Evolutionary conservation across 139 green algal species (phyloP), one percentile per base, ranked within the genome.

Genomic region (Chlamydomonas sphaeroides): DNA sequence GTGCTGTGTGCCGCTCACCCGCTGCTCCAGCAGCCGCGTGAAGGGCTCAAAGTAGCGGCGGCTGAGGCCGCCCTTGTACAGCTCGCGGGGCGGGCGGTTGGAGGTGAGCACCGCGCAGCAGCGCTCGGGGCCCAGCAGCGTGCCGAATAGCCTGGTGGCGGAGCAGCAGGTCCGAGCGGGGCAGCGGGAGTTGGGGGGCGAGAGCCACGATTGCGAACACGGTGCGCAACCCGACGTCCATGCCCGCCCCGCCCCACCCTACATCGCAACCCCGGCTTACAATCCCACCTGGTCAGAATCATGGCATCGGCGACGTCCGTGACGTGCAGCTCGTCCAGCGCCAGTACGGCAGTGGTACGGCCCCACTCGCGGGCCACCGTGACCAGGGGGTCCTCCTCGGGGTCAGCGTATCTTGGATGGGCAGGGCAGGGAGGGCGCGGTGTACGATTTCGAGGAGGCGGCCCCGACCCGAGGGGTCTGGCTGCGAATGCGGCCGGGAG

Each of bases 241-340:
- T n/a, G n/a, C n/a, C n/a, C n/a, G n/a, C n/a, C n/a, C n/a, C n/a
- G n/a, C n/a, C n/a, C n/a, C 23, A 26, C 25, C 23, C 26, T 14
- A 14, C n/a, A 65, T n/a, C n/a, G n/a, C n/a, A n/a, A n/a, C n/a
- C n/a, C n/a, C n/a, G n/a, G n/a, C n/a, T n/a, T n/a, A n/a, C n/a
- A 7, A 5, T 23, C 65, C 17, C 33, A 81, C 80, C 80, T 81
- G 17, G 80, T 20, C 74, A 98, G 91, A 59, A 98, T 95, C 80
- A 95, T 93, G 14, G 95, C 95, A 42, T 98, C 96, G 0, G 95
- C 96, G 5, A 98, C 95, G 76, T 98, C 96, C 28, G 93, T 97
- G 30, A 97, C 93, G 35, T 98, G 97, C 51, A 98, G 93, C 87
- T 98, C 96, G 81, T 98, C 96, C 68, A 84, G 45, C 48, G 68